phyloP scores from a whole-genome alignment of 2,329 filamentous ascomycete genomes.

The Pyricularia sp. region DNA sequence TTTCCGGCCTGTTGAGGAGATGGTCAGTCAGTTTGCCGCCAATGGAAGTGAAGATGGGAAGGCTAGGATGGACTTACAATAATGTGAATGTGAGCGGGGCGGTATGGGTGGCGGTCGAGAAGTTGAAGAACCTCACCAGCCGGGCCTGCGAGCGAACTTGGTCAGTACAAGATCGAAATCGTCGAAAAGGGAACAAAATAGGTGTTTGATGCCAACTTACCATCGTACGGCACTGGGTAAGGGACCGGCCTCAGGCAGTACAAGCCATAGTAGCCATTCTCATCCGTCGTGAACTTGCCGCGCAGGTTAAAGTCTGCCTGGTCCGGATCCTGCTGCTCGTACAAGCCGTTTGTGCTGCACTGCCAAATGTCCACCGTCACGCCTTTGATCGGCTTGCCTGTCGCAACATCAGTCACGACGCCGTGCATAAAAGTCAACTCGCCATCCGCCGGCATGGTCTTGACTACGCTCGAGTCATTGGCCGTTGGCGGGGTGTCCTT shows the following conservation, averaged over 20 bases:
- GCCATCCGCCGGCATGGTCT: constrained; percentile 22
- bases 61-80: constrained; percentile 14
- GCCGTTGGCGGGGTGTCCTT: constrained; percentile 46
- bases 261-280: constrained; percentile 51
- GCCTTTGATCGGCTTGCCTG: constrained; percentile 43
- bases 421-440: constrained; percentile 49
- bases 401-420: constrained; percentile 22
- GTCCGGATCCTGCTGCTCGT: constrained; percentile 60
- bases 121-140: constrained; percentile 23
- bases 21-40: neutral
- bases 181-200: neutral
- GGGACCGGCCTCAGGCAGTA: constrained; percentile 53
- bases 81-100: constrained; percentile 28
- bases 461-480: constrained; percentile 47
- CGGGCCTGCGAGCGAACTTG: constrained; percentile 10
- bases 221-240: constrained; percentile 27
- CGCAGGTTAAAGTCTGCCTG: constrained; percentile 12
- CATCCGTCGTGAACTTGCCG: constrained; percentile 22
- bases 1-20: constrained; percentile 27
- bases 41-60: neutral
- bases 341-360: constrained; percentile 46
- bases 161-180: neutral
- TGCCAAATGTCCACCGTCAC: constrained; percentile 55
- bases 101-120: constrained; percentile 24
- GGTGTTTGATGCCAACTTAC: neutral